Conservation (phyloP, 2,329 filamentous ascomycete species). For the Bipolaris sorokiniana region DNA sequence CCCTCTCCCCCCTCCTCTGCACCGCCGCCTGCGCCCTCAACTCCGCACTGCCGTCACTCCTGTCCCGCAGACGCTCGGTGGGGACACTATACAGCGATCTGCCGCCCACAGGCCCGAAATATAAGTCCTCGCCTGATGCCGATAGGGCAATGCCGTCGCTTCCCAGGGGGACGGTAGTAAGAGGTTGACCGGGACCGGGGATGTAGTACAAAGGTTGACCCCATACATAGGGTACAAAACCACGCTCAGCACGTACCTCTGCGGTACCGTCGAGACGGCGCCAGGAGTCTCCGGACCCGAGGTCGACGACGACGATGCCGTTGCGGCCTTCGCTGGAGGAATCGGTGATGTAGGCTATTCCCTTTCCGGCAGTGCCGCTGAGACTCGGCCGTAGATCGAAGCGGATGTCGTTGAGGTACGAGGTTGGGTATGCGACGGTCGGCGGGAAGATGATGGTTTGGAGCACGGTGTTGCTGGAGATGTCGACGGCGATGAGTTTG, state of each 20-base stretch:
- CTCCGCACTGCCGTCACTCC: slow-evolving; percentile 48
- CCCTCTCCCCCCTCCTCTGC: slow-evolving; percentile 54
- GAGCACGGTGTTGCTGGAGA: slow-evolving; percentile 55
- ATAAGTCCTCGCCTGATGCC: slow-evolving; percentile 56
- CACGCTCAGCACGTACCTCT: slow-evolving; percentile 51
- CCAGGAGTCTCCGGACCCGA: slow-evolving; percentile 58
- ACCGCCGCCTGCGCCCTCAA: slow-evolving; percentile 54
- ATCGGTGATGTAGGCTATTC: slow-evolving; percentile 62
- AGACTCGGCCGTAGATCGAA: slow-evolving; percentile 57
- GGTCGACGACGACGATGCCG: slow-evolving; percentile 58
- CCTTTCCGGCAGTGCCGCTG: slow-evolving; percentile 51
- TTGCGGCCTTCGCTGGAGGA: slow-evolving; percentile 56
- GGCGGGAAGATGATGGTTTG: slow-evolving; percentile 59
- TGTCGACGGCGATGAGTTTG: slow-evolving; percentile 58
- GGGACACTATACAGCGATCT: slow-evolving; percentile 55
- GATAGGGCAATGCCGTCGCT: slow-evolving; percentile 60
- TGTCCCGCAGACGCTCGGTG: slow-evolving; percentile 53
- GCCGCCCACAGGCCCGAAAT: slow-evolving; percentile 54
- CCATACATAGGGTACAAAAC: slow-evolving; percentile 58
- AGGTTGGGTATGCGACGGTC: slow-evolving; percentile 55
- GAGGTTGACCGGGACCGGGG: slow-evolving; percentile 42
- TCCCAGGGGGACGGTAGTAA: slow-evolving; percentile 53
- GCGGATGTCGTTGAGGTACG: slow-evolving; percentile 61
- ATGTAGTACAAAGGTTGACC: slow-evolving; percentile 56
- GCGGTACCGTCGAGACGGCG: slow-evolving; percentile 55